Conservation (phyloP, 1,284 basidiomycete genomes). For the Trametes pubescens region DNA sequence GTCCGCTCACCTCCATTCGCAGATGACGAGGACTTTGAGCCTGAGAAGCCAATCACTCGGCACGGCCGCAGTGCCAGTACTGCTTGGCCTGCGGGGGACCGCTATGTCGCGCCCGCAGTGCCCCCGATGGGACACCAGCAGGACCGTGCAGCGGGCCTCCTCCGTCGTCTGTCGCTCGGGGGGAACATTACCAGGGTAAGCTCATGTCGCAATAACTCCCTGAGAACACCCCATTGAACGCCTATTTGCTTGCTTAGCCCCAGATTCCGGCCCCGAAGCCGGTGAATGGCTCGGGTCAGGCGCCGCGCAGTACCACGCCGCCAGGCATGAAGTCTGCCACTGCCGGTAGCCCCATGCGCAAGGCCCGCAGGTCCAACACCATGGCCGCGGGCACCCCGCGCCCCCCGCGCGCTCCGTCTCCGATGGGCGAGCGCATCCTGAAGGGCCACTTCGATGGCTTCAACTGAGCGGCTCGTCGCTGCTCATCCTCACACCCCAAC, state of each 20-base stretch:
- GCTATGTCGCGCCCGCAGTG: constrained; percentile 51
- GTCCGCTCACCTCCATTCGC: constrained; percentile 14
- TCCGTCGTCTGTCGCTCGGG: constrained; percentile 77
- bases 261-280: constrained; percentile 33
- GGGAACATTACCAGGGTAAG: constrained; percentile 62
- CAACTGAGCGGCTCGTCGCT: constrained; percentile 51
- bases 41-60: constrained; percentile 39
- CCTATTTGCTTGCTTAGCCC: constrained; percentile 26
- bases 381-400: constrained; percentile 52
- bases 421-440: constrained; percentile 85
- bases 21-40: constrained; percentile 50
- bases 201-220: constrained; percentile 23
- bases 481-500: not conserved
- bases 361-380: constrained; percentile 67
- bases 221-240: constrained; percentile 1
- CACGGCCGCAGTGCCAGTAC: constrained; percentile 48
- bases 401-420: constrained; percentile 76
- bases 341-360: constrained; percentile 42
- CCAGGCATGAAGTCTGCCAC: constrained; percentile 28
- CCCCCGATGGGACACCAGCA: constrained; percentile 53
- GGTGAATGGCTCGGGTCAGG: constrained; percentile 16
- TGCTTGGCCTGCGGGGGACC: constrained; percentile 49
- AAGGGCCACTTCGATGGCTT: constrained; percentile 87
- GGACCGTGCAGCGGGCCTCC: constrained; percentile 70
- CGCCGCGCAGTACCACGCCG: constrained; percentile 31